These are phyloP conservation scores for Coniosporium apollinis DNA, from an alignment of 495 filamentous ascomycete species.

Conservation along the genomic window DNA sequence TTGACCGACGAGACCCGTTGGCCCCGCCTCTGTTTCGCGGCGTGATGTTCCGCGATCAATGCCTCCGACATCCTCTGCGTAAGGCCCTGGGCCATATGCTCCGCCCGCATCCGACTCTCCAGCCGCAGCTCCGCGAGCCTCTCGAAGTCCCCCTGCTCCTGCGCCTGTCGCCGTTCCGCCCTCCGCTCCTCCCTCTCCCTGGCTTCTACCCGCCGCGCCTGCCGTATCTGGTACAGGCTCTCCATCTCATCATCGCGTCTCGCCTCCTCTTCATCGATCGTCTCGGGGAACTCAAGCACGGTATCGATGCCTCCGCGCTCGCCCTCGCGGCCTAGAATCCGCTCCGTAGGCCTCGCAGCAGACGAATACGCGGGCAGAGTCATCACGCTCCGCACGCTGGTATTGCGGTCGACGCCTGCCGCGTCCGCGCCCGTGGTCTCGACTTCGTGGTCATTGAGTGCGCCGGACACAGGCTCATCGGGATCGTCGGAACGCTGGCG, in stretches of 20 bases:
- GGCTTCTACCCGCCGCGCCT: slow-evolving; percentile 56
- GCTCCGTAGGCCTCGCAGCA: slow-evolving; percentile 56
- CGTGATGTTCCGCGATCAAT: slow-evolving; percentile 49
- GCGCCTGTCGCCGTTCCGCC: slow-evolving; percentile 46
- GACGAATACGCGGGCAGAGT: slow-evolving; percentile 70
- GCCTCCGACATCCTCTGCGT: slow-evolving; percentile 5
- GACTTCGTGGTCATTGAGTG: slow-evolving; percentile 1
- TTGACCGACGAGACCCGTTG: slow-evolving; percentile 65
- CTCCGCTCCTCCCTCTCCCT: slow-evolving; percentile 62
- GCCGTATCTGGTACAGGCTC: slow-evolving; percentile 72
- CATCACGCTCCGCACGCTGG: slow-evolving; percentile 78
- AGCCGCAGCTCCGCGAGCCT: slow-evolving; percentile 43
- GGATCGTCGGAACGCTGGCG: not conserved
- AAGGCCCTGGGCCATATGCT: not conserved
- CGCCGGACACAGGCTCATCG: not conserved
- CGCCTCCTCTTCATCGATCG: slow-evolving; percentile 53
- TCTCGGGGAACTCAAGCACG: slow-evolving; percentile 73
- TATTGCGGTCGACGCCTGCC: slow-evolving; percentile 57
- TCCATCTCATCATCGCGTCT: slow-evolving; percentile 90
- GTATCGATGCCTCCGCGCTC: slow-evolving; percentile 78
- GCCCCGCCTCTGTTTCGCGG: slow-evolving; percentile 44
- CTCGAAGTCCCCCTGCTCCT: slow-evolving; percentile 45
- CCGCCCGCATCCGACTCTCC: slow-evolving; percentile 22
- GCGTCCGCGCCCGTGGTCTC: slow-evolving; percentile 3
- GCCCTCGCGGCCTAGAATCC: slow-evolving; percentile 77